Base-by-base conservation (phyloP, 306 rosid species). In the Trifolium dubium region DNA sequence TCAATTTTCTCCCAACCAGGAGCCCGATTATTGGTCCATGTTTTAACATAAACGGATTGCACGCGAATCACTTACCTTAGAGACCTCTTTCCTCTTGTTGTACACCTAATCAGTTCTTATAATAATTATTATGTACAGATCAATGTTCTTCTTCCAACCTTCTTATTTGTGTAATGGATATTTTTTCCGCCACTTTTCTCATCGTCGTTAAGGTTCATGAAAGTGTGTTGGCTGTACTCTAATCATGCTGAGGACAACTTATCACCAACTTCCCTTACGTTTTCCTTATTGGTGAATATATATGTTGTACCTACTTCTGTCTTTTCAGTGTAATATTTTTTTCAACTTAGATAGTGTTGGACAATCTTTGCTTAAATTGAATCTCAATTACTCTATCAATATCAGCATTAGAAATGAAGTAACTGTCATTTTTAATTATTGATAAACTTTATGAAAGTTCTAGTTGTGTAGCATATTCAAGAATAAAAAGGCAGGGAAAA, bases 1-100 rank as follows among this genome's bases (percentile, higher is more conserved):
- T 82, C 80, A 70, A 77, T 84, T 86, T 85, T 71, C 76, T 79
- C 61, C 46, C 15, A 44, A 37, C 74, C 79, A 82, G 79, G 85
- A 73, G 51, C 66, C 77, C 50, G 58, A 79, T 67, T 77, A 65
- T 58, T 75, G 32, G 30, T 46, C 64, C 81, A 69, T 32, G 12
- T 14, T 32, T 32, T 60, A 60, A 32, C 39, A 72, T 61, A 76
- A 59, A 65, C 71, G 70, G 51, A 70, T 62, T 61, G 62, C 44
- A 3, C 49, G 35, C 10, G 79, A 56, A 64, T 75, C 53, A 34
- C 54, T 53, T 71, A 64, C 72, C 32, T 65, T 65, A 77, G 77
- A 79, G 62, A 58, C 72, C 69, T 47, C 60, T 73, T 12, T 30
- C 85, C 74, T 63, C 63, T 70, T 23, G 35, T 62, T 17, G 31